Evolutionary conservation across 345 rosid species (phyloP).

Genomic region (Kernera saxatilis): DNA sequence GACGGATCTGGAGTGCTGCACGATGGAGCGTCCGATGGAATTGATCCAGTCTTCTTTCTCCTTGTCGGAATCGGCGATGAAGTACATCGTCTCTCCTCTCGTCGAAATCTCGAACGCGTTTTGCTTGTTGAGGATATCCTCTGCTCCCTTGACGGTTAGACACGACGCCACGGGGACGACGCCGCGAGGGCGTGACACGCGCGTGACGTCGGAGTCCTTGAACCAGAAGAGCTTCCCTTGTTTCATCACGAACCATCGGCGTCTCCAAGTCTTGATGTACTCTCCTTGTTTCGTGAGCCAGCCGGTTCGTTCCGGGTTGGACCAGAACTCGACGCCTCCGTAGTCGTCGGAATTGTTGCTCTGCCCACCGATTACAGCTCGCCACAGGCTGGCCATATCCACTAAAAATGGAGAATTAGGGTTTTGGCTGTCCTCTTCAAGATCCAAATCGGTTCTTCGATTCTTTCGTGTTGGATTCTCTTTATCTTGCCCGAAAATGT

Average conservation of each 20-base stretch:
- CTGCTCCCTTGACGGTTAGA: conserved; percentile 70
- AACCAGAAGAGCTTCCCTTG: conserved; percentile 73
- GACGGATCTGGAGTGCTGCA: conserved; percentile 65
- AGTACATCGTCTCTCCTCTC: conserved; percentile 53
- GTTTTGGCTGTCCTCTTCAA: no score
- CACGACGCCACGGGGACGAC: conserved; percentile 55
- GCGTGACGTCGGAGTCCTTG: conserved; percentile 56
- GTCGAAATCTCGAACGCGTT: conserved; percentile 62
- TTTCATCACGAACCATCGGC: conserved; percentile 73
- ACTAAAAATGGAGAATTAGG: not conserved
- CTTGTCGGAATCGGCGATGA: conserved; percentile 66
- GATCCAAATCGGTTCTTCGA: not conserved
- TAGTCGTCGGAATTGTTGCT: conserved; percentile 28
- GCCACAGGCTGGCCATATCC: conserved; percentile 38
- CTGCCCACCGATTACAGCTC: conserved; percentile 34
- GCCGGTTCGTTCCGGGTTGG: conserved; percentile 55
- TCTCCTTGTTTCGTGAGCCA: conserved; percentile 73
- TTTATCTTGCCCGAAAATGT: not conserved
- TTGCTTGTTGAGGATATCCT: conserved; percentile 55
- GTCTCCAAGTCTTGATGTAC: conserved; percentile 72
- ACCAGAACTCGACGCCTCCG: conserved; percentile 63
- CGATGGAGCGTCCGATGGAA: conserved; percentile 69
- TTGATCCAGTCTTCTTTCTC: conserved; percentile 84
- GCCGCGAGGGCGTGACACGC: conserved; percentile 58
- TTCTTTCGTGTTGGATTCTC: not conserved